Conservation (phyloP, 352 stramenopile genomes). For the Pythium insidiosum region DNA sequence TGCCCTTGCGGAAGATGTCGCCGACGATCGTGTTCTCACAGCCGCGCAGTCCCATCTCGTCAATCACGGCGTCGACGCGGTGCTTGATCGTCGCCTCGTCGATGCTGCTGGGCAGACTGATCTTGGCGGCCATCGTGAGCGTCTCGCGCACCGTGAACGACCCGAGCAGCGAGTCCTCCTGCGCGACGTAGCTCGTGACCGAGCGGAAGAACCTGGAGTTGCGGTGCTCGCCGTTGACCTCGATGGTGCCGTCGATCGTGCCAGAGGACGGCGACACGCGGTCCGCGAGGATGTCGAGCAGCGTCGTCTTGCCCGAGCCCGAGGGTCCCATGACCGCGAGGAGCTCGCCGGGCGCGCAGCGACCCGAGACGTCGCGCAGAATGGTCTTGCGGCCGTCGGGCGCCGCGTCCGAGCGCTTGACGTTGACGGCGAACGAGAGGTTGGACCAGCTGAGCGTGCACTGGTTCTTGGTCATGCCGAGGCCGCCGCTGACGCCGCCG, state of each 20-base stretch:
- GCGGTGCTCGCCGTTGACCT: constrained; percentile 25
- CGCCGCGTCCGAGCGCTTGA: constrained; percentile 1
- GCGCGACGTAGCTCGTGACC: constrained; percentile 54
- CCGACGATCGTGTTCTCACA: constrained; percentile 57
- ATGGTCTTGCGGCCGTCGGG: constrained; percentile 11
- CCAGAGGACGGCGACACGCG: constrained; percentile 42
- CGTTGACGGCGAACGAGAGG: constrained; percentile 13
- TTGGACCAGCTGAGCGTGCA: constrained; percentile 21
- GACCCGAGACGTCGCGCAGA: constrained; percentile 26
- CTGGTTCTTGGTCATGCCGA: constrained; percentile 11
- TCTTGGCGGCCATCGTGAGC: constrained; percentile 45
- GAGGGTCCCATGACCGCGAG: constrained; percentile 34
- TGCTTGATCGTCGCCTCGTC: constrained; percentile 14
- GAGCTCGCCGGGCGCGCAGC: constrained; percentile 23
- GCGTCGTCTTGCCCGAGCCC: constrained; percentile 27
- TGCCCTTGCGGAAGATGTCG: constrained; percentile 65
- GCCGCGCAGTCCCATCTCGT: constrained; percentile 41
- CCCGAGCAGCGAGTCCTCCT: constrained; percentile 53
- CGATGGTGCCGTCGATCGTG: constrained; percentile 31
- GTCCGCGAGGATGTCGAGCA: constrained; percentile 43
- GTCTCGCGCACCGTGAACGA: constrained; percentile 67
- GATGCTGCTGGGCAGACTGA: constrained; percentile 38
- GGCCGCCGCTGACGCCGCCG: not conserved
- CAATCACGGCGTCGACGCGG: constrained; percentile 38
- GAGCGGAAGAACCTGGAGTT: constrained; percentile 27